phyloP scores from a whole-genome alignment of 352 stramenopile genomes.

The Phytophthora sojae region DNA sequence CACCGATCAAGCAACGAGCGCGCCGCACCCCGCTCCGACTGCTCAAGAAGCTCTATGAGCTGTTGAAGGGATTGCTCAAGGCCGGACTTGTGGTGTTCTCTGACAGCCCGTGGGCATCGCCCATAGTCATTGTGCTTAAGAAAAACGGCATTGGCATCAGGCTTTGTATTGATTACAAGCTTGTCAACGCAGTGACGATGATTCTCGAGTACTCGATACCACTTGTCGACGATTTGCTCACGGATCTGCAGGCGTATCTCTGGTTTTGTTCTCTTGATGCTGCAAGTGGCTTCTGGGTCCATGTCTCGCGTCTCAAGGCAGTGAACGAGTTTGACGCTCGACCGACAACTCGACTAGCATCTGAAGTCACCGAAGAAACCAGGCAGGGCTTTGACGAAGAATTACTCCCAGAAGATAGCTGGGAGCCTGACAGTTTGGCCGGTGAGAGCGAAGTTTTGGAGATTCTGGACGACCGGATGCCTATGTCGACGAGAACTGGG shows the following conservation, averaged over 20 bases:
- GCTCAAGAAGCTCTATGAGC: slow-evolving; percentile 10
- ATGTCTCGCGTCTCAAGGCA: neutral
- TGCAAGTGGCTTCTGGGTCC: neutral
- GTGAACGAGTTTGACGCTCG: neutral
- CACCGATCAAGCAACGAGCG: slow-evolving; percentile 6
- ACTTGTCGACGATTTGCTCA: neutral
- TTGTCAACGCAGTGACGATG: neutral
- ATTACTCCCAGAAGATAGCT: neutral
- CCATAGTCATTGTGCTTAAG: slow-evolving; percentile 8
- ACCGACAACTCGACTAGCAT: neutral
- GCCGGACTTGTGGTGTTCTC: neutral
- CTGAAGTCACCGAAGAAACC: neutral
- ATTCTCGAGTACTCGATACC: neutral
- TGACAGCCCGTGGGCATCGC: slow-evolving; percentile 6
- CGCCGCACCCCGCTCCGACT: neutral
- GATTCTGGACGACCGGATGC: neutral
- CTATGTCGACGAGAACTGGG: neutral
- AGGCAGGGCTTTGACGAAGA: neutral
- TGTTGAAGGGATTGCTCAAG: slow-evolving; percentile 5
- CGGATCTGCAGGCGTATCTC: neutral
- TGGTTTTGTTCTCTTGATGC: slow-evolving; percentile 5
- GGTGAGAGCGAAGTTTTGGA: neutral
- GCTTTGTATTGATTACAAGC: neutral
- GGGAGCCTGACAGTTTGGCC: neutral
- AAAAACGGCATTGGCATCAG: neutral